Conservation (phyloP, 306 rosid genomes). For the Purshia tridentata region DNA sequence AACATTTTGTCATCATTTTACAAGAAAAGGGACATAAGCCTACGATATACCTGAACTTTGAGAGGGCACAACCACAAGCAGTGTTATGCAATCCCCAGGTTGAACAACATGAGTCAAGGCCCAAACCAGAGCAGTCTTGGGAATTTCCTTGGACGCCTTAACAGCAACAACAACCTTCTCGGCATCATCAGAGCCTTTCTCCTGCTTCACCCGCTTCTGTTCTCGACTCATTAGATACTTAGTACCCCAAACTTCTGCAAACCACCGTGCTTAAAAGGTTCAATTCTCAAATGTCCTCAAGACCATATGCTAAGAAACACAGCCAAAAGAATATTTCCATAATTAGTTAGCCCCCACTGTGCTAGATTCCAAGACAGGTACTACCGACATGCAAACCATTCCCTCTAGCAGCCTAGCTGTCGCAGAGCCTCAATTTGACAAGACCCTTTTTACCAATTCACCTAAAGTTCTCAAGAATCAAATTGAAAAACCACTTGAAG, state of each 20-base stretch:
- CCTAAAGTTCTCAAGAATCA: conserved; percentile 15
- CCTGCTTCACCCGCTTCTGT: conserved; percentile 71
- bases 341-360: conserved; percentile 39
- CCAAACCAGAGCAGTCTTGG: conserved; percentile 93
- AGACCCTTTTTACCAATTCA: conserved; percentile 47
- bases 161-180: conserved; percentile 96
- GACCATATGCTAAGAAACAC: conserved; percentile 26
- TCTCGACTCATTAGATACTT: conserved; percentile 60
- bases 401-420: conserved; percentile 17
- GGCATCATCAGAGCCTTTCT: conserved; percentile 67
- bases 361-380: conserved; percentile 35
- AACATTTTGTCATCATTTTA: neutral
- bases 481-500: conserved; percentile 16
- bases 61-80: conserved; percentile 90
- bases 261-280: conserved; percentile 24
- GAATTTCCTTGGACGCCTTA: conserved; percentile 89
- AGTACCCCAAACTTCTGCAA: neutral
- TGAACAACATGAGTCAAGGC: conserved; percentile 98
- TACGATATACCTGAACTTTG: conserved; percentile 67
- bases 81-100: conserved; percentile 92
- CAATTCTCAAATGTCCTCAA: conserved; percentile 44
- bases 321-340: conserved; percentile 27
- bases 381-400: conserved; percentile 42
- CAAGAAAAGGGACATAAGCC: conserved; percentile 7
- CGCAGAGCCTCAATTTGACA: conserved; percentile 32